Percentiles rank a stretch among this genome's conserved stretches.
These are phyloP conservation scores for Orychophragmus violaceus DNA, from an alignment of 345 rosid genomes.

Conservation along the genomic window DNA sequence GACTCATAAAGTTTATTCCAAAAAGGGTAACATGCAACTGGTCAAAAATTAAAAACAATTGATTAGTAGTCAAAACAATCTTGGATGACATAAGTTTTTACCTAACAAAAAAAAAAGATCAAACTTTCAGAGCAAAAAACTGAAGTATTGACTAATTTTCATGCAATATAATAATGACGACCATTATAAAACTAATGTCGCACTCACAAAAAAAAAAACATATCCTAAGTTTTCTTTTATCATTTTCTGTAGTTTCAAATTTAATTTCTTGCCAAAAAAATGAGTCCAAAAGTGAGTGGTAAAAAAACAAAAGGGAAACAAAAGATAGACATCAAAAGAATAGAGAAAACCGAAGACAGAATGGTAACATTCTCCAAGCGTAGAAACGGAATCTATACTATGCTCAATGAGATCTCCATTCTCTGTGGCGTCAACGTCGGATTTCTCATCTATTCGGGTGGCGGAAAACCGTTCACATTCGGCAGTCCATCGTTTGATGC, in stretches of 20 bases:
- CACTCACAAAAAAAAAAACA: not conserved
- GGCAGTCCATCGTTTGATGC: constrained; percentile 6
- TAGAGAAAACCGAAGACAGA: not conserved
- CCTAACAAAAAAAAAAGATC: not conserved
- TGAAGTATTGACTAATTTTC: not conserved
- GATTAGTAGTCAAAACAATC: no score
- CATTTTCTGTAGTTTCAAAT: not conserved
- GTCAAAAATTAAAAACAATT: no score
- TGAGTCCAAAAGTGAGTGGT: no score
- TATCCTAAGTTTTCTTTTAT: not conserved
- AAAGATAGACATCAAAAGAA: constrained; percentile 9
- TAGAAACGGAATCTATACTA: constrained; percentile 8
- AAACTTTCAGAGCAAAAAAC: not conserved
- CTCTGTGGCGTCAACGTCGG: constrained; percentile 16
- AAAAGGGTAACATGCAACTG: no score
- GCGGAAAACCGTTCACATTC: constrained; percentile 17
- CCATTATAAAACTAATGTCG: not conserved
- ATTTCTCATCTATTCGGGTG: not conserved
- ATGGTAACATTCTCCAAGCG: constrained; percentile 14
- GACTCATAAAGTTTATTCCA: no score
- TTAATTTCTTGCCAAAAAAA: not conserved
- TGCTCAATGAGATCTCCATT: constrained; percentile 9
- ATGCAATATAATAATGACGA: not conserved
- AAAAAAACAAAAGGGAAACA: constrained; percentile 21
- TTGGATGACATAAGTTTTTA: no score